Evolutionary conservation across 495 filamentous ascomycete genomes (phyloP).

Genomic region (Aspergillus nanangensis): DNA sequence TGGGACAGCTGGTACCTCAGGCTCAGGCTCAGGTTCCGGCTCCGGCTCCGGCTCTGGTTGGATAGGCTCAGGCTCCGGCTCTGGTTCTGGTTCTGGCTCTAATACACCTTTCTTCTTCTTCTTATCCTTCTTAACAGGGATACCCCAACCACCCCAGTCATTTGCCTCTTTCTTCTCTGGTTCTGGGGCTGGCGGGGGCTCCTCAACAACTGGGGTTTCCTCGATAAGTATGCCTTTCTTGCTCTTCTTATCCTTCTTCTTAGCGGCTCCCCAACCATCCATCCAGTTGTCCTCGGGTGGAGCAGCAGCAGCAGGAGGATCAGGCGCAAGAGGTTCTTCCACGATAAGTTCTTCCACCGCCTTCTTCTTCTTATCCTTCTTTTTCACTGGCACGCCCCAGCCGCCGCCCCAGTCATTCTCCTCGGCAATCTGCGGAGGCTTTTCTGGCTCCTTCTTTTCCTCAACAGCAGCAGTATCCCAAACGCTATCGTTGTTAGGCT

Average conservation of each 20-base stretch:
- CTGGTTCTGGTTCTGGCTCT: slow-evolving; percentile 22
- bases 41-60: slow-evolving; percentile 24
- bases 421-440: slow-evolving; percentile 10
- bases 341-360: slow-evolving; percentile 27
- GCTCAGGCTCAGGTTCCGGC: slow-evolving; percentile 23
- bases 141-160: slow-evolving; percentile 13
- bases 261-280: slow-evolving; percentile 26
- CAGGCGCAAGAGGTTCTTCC: slow-evolving; percentile 10
- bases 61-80: slow-evolving; percentile 22
- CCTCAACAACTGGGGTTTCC: slow-evolving; percentile 23
- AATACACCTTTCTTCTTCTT: slow-evolving; percentile 20
- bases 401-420: slow-evolving; percentile 28
- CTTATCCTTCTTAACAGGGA: slow-evolving; percentile 10
- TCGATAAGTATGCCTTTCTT: slow-evolving; percentile 15
- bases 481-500: slow-evolving; percentile 4
- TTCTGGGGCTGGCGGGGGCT: slow-evolving; percentile 16
- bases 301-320: slow-evolving; percentile 8
- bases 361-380: slow-evolving; percentile 39
- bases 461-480: background rate
- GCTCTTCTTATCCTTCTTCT: slow-evolving; percentile 38
- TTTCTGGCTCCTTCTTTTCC: background rate
- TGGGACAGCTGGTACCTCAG: slow-evolving; percentile 23
- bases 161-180: slow-evolving; percentile 15
- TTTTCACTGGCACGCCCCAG: too few relatives aligned
- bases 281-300: slow-evolving; percentile 25